Conservation (phyloP, 2,329 filamentous ascomycete species). For the Colletotrichum falcatum region DNA sequence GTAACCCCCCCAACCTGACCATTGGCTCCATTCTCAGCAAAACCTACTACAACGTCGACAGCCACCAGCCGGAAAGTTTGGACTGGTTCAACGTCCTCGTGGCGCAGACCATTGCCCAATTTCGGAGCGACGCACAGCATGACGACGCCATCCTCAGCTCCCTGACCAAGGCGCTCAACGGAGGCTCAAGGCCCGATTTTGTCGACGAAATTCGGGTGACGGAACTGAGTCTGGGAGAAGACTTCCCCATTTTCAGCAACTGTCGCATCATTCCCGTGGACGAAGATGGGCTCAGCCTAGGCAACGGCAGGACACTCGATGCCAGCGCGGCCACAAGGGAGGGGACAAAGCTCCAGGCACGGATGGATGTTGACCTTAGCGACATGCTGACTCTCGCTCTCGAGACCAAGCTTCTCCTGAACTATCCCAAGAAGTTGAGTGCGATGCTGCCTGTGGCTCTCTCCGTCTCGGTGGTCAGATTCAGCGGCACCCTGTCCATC, state of each 20-base stretch:
- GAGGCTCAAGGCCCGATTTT: slow-evolving; percentile 88
- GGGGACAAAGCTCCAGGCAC: slow-evolving; percentile 85
- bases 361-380: slow-evolving; percentile 96
- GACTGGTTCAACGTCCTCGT: slow-evolving; percentile 99
- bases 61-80: slow-evolving; percentile 94
- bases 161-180: slow-evolving; percentile 87
- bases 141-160: slow-evolving; percentile 91
- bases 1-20: slow-evolving; percentile 80
- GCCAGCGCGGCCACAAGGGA: slow-evolving; percentile 65
- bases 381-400: slow-evolving; percentile 96
- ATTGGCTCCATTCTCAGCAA: slow-evolving; percentile 96
- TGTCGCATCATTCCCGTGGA: slow-evolving; percentile 94
- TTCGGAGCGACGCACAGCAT: slow-evolving; percentile 90
- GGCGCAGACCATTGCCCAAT: slow-evolving; percentile 95
- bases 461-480: slow-evolving; percentile 90
- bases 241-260: slow-evolving; percentile 99
- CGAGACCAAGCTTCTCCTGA: slow-evolving; percentile 93
- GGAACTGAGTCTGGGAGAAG: slow-evolving; percentile 92
- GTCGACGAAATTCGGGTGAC: slow-evolving; percentile 94
- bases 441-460: slow-evolving; percentile 93
- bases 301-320: slow-evolving; percentile 63
- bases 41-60: slow-evolving; percentile 96
- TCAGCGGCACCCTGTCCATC: slow-evolving; percentile 93
- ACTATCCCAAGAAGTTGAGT: slow-evolving; percentile 91
- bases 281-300: slow-evolving; percentile 76